phyloP scores from a whole-genome alignment of 2,329 filamentous ascomycete genomes.

The Botrytis fabae region DNA sequence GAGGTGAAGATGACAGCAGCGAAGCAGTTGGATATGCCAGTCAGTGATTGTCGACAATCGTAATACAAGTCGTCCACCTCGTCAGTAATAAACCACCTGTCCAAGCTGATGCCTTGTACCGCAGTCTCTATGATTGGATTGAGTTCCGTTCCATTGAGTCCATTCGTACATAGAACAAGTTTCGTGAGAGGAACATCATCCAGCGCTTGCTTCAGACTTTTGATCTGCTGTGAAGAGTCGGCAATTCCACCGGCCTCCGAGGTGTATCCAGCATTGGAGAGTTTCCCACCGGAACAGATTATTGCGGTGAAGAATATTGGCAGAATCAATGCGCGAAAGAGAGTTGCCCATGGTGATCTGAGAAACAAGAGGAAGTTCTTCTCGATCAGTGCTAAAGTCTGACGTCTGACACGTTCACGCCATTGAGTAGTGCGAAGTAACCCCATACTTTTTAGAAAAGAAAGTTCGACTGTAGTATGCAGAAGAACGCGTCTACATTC shows the following conservation, averaged over 20 bases:
- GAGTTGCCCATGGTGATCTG: conserved; percentile 2
- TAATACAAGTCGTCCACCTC: background rate
- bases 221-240: background rate
- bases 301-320: background rate
- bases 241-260: background rate
- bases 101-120: background rate
- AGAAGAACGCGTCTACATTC: background rate
- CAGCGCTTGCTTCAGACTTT: background rate
- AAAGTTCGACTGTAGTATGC: background rate
- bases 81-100: background rate
- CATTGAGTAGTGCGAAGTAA: background rate
- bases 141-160: background rate
- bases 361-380: background rate
- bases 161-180: background rate
- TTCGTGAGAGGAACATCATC: background rate
- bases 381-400: background rate
- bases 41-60: background rate
- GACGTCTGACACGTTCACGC: background rate
- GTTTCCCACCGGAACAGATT: background rate
- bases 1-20: background rate
- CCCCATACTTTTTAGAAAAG: background rate
- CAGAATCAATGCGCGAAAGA: background rate
- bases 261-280: background rate
- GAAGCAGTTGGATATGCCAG: background rate
- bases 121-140: background rate